A percentile compares a stretch with the other conserved stretches of the same genome.
phyloP scores from a whole-genome alignment of 371 early-diverging fungal genomes.

The Apophysomyces trapeziformis region DNA sequence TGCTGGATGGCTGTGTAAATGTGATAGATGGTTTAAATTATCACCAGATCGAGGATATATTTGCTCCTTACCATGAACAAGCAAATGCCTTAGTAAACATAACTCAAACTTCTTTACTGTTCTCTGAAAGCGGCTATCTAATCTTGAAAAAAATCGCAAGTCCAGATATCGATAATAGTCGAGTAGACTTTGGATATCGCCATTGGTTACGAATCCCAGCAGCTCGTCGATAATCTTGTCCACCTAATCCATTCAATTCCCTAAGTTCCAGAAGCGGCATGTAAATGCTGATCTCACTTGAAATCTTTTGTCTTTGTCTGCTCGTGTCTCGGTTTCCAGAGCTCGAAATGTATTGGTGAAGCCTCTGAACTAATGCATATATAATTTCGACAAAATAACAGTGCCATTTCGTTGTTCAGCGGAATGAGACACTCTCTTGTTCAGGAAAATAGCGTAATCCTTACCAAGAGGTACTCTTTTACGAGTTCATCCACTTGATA shows the following conservation, averaged over 20 bases:
- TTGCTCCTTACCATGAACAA: constrained; percentile 58
- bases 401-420: neutral
- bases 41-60: neutral
- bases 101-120: constrained; percentile 70
- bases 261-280: neutral
- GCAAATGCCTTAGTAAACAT: constrained; percentile 63
- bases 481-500: constrained; percentile 72
- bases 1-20: constrained; percentile 59
- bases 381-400: neutral
- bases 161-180: constrained; percentile 72
- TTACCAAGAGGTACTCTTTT: constrained; percentile 72
- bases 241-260: constrained; percentile 40
- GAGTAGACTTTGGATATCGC: constrained; percentile 62
- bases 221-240: constrained; percentile 73
- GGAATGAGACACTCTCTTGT: neutral
- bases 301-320: constrained; percentile 69
- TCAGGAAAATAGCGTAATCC: constrained; percentile 1
- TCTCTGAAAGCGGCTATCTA: constrained; percentile 66
- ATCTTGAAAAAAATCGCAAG: constrained; percentile 67
- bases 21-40: neutral
- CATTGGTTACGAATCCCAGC: constrained; percentile 49
- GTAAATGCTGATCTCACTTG: constrained; percentile 42
- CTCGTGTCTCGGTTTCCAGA: constrained; percentile 60
- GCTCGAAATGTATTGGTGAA: constrained; percentile 67
- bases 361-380: constrained; percentile 59